These are phyloP conservation scores for Phellinidium pouzarii DNA, from an alignment of 1,284 basidiomycete species.

Conservation along the genomic window DNA sequence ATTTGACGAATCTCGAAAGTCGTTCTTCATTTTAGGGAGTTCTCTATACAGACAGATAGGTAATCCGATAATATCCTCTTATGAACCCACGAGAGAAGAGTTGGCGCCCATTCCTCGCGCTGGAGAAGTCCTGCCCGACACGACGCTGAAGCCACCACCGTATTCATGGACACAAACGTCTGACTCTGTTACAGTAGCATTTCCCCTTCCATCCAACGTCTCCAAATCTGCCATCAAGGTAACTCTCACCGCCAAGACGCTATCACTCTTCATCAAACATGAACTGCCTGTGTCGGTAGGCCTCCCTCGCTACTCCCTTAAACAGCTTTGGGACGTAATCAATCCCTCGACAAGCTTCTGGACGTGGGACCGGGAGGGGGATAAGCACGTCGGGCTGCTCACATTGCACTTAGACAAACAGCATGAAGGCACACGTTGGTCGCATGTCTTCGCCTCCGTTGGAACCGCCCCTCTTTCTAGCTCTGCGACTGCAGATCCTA, in stretches of 20 bases:
- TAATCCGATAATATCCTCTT: slow-evolving; percentile 29
- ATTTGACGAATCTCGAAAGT: slow-evolving; percentile 39
- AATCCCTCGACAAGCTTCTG: slow-evolving; percentile 70
- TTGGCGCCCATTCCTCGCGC: slow-evolving; percentile 58
- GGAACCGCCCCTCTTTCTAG: too few species aligned
- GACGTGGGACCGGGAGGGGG: slow-evolving; percentile 80
- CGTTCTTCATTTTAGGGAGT: slow-evolving; percentile 54
- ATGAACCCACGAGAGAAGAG: slow-evolving; percentile 58
- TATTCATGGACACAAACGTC: slow-evolving; percentile 90
- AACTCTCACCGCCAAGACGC: slow-evolving; percentile 53
- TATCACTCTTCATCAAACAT: slow-evolving; percentile 58
- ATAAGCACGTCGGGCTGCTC: slow-evolving; percentile 59
- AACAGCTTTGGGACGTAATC: slow-evolving; percentile 72
- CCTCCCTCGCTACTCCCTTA: slow-evolving; percentile 55
- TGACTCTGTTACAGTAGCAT: slow-evolving; percentile 76
- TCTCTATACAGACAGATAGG: slow-evolving; percentile 42
- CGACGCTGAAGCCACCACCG: slow-evolving; percentile 48
- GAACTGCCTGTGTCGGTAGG: slow-evolving; percentile 31
- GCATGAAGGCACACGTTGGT: slow-evolving; percentile 77
- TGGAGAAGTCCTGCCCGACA: slow-evolving; percentile 45
- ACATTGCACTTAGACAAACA: slow-evolving; percentile 83
- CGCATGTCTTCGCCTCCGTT: slow-evolving; percentile 64
- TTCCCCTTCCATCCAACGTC: slow-evolving; percentile 71
- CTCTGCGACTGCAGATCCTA: slow-evolving; percentile 28
- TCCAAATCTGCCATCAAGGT: slow-evolving; percentile 60